Evolutionary conservation across 2,329 filamentous ascomycete genomes (phyloP).

Genomic region (Penicillium sp.): DNA sequence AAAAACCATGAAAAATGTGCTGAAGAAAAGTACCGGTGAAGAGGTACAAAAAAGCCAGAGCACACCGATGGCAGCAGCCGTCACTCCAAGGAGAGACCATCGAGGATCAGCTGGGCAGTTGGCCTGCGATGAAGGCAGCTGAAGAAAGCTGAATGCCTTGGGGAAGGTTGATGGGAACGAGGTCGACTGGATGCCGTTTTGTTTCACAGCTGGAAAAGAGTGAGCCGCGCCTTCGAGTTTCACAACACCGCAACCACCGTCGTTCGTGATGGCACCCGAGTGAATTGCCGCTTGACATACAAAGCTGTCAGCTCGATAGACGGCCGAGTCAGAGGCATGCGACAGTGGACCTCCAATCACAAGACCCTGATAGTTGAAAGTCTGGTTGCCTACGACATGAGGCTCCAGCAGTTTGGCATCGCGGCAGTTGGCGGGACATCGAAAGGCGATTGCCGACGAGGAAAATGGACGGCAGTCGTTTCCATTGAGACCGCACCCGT

Average conservation of each 20-base stretch:
- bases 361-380: constrained; percentile 52
- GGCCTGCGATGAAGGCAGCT: constrained; percentile 51
- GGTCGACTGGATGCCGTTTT: constrained; percentile 74
- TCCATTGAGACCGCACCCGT: constrained; percentile 55
- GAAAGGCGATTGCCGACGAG: constrained; percentile 53
- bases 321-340: constrained; percentile 45
- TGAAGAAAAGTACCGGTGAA: constrained; percentile 80
- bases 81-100: constrained; percentile 82
- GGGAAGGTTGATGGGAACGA: constrained; percentile 88
- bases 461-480: constrained; percentile 58
- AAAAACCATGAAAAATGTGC: constrained; percentile 78
- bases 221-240: constrained; percentile 68
- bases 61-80: constrained; percentile 73
- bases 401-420: constrained; percentile 51
- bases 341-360: constrained; percentile 53
- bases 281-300: constrained; percentile 85
- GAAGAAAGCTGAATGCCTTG: constrained; percentile 76
- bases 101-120: constrained; percentile 74
- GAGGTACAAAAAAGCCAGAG: constrained; percentile 81
- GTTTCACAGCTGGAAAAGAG: constrained; percentile 63
- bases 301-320: constrained; percentile 87
- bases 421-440: constrained; percentile 57
- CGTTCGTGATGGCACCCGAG: constrained; percentile 71
- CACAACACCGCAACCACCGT: constrained; percentile 80
- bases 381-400: constrained; percentile 52